Base-by-base conservation (phyloP, 169 alveolate species). In the Babesia gibsoni region DNA sequence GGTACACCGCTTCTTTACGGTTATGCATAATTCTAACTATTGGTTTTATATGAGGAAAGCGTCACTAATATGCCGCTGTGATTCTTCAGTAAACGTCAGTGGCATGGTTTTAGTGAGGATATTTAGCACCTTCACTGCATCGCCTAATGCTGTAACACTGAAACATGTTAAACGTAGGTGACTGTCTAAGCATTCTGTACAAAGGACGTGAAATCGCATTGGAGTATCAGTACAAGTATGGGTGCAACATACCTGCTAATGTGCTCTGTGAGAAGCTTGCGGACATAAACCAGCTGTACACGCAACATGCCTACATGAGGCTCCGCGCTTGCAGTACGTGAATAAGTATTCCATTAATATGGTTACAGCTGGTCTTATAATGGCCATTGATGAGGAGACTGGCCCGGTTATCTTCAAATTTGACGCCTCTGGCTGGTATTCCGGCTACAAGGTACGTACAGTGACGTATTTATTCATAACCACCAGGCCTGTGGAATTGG, bases 381-480 rank as follows among this genome's bases (percentile, higher is more conserved):
- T 95, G 43, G 94, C 96, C 33, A 91, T 94, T 54, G 98, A 95
- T 73, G 98, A 95, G 59, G 99, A 96, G 63, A 88, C 64, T 42
- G 97, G 97, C 29, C 99, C 99, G 32, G 90, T 84, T 48, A 79
- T 95, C 12, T 96, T 77, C 83, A 94, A 95, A 73, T 91, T 96
- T 45, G 99, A 96, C 66, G 98, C 99, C 23, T 96, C 99, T n/a
- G 99, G 99, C 1, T 91, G 91, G 90, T 93, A 86, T 61, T 94
- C 96, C 14, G 97, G 98, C 9, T 95, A 93, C 84, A 91, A 89
- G 89, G 85, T 77, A 67, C 7, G 27, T 23, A 48, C 0, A 12
- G 6, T 20, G 22, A 4, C 22, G 23, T 16, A 4, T 9, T 1
- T 36, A 9, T 25, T 18, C 29, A 14, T 39, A 64, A 0, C 9